Evolutionary conservation across 768 basidiomycete genomes (phyloP).

Genomic region (Xerocomus spinulosus): DNA sequence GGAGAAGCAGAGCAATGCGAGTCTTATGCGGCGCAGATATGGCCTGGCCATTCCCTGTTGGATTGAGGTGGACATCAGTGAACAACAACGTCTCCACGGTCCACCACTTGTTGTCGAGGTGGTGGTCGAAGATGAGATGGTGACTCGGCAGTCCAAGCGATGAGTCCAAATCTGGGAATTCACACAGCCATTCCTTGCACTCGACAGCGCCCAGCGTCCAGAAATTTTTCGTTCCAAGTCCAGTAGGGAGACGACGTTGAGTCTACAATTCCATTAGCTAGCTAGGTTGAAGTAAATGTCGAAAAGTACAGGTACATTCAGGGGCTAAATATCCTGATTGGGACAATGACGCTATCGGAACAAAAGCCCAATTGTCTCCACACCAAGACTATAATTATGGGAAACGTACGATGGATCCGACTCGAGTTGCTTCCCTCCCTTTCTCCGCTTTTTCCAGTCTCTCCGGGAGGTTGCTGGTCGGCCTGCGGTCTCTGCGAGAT

Average conservation of each 20-base stretch:
- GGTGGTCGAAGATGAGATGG: background rate
- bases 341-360: conserved; percentile 5
- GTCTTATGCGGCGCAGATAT: conserved; percentile 21
- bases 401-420: background rate
- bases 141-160: background rate
- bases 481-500: conserved; percentile 20
- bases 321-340: conserved; percentile 13
- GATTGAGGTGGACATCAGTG: conserved; percentile 11
- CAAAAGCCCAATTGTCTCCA: conserved; percentile 23
- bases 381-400: conserved; percentile 6
- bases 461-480: conserved; percentile 21
- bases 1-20: conserved; percentile 43
- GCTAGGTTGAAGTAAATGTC: too few relatives aligned
- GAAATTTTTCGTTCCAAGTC: too few relatives aligned
- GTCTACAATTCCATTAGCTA: too few relatives aligned
- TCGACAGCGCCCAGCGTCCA: too few relatives aligned
- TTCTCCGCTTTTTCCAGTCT: background rate
- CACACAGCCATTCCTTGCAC: background rate
- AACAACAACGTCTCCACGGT: background rate
- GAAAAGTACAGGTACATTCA: conserved; percentile 4
- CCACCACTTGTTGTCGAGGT: background rate
- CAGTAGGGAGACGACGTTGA: too few relatives aligned
- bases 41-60: conserved; percentile 5
- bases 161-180: too few relatives aligned
- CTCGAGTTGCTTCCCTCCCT: background rate